phyloP scores from a whole-genome alignment of 176 grass and related monocot genomes.

The Oryza meyeriana region DNA sequence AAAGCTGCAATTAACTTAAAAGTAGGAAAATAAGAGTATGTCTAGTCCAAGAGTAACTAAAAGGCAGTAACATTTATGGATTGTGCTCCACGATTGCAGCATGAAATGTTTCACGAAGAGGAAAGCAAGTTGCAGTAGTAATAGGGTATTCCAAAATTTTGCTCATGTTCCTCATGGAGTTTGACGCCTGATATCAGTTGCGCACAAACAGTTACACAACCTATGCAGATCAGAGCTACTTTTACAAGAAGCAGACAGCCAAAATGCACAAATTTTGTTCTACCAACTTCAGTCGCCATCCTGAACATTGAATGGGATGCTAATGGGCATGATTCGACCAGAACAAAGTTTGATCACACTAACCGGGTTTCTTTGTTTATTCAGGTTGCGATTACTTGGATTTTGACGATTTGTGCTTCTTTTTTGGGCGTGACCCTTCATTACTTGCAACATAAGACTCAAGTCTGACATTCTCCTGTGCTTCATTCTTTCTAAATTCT shows the following conservation, averaged over 20 bases:
- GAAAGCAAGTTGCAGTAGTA: too few species aligned
- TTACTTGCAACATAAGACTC: constrained; percentile 74
- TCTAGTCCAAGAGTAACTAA: too few species aligned
- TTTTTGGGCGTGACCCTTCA: constrained; percentile 46
- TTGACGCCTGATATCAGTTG: too few species aligned
- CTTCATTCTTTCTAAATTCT: constrained; percentile 62
- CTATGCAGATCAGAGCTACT: not conserved
- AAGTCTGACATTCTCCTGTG: constrained; percentile 51
- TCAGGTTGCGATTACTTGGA: constrained; percentile 32
- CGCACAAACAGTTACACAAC: not conserved
- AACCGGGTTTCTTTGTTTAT: not conserved
- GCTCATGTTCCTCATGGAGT: too few species aligned
- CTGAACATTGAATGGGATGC: not conserved
- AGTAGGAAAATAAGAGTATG: too few species aligned
- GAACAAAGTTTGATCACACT: not conserved
- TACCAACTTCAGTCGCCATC: not conserved
- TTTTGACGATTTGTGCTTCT: constrained; percentile 56
- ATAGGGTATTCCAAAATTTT: too few species aligned
- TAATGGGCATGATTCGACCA: not conserved
- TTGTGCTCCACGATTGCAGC: too few species aligned
- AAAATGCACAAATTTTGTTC: not conserved
- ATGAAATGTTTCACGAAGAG: too few species aligned
- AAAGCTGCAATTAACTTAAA: too few species aligned
- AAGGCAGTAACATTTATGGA: too few species aligned
- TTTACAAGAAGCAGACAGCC: not conserved